Base-by-base conservation (phyloP, 2,329 filamentous ascomycete genomes). In the Epichloe coenophiala region DNA sequence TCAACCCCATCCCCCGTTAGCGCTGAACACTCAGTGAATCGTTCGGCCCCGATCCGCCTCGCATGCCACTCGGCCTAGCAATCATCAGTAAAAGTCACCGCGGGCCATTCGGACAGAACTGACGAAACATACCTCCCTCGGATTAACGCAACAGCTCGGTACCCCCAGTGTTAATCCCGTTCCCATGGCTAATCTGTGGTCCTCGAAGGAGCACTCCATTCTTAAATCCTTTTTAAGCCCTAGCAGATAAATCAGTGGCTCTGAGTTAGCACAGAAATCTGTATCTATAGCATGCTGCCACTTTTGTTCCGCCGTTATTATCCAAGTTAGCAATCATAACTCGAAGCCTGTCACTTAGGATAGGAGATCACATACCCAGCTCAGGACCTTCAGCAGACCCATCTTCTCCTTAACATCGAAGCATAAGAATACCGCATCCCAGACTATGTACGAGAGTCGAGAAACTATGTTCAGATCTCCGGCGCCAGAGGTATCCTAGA, bases 401-500 rank as follows among this genome's bases (percentile, higher is more conserved):
- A 61, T 49, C 48, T 62, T 63, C 35, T 67, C 59, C 15, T 60
- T 59, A 6, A 69, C 58, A n/a, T 69, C 67, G 49, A 69, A 69
- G 51, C 67, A 69, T 33, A 69, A 57, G 50, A 69, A 68, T 0
- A 69, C 56, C 2, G 60, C 65, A 4, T 69, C 65, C 66, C 65
- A 69, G 5, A 56, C 42, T 11, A 69, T 63, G 51, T 67, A 67
- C 19, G 62, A 61, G 33, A 69, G 50, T 5, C 59, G 59, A 45
- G 63, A 57, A 6, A 69, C 60, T 2, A 60, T 65, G 44, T 60
- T 62, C 36, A 69, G 57, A 43, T 69, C 67, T 3, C 63, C 61
- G 23, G 64, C 61, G 55, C 67, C 67, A 27, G 67, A 69, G 54
- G 65, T 69, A 52, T 69, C 67, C 67, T 65, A 69, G 51, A 68